Evolutionary conservation across 225 moss, liverwort and hornwort species (phyloP).

Genomic region (Physcomitrellopsis africana): DNA sequence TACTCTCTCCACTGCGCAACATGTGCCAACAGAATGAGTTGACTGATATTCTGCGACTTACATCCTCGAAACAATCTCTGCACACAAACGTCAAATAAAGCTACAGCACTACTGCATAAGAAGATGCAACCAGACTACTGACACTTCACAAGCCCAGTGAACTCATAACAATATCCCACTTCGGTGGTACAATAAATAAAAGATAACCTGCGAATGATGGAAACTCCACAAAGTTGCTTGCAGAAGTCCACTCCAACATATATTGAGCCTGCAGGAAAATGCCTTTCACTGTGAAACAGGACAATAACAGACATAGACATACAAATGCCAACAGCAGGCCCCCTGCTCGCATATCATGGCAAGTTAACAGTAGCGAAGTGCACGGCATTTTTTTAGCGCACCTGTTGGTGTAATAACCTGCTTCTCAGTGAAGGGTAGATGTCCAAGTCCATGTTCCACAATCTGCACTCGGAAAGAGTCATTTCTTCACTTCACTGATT

Average conservation of each 20-base stretch:
- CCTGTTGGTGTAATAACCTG: slow-evolving; percentile 92
- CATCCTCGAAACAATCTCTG: too few relatives aligned
- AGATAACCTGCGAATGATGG: slow-evolving; percentile 79
- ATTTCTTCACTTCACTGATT: background rate
- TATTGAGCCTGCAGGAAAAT: slow-evolving; percentile 54
- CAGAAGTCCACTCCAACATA: slow-evolving; percentile 98
- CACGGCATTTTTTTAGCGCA: slow-evolving; percentile 23
- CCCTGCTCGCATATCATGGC: background rate
- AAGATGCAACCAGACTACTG: slow-evolving; percentile 20
- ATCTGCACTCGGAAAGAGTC: slow-evolving; percentile 38
- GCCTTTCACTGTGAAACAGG: slow-evolving; percentile 14
- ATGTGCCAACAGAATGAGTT: slow-evolving; percentile 21
- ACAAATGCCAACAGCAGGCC: slow-evolving; percentile 2
- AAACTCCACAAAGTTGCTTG: slow-evolving; percentile 97
- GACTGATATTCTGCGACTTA: slow-evolving; percentile 8
- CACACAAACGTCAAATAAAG: too few relatives aligned
- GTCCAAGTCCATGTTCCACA: slow-evolving; percentile 95
- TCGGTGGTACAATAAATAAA: background rate
- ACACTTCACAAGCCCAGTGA: background rate
- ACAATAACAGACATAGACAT: slow-evolving; percentile 3
- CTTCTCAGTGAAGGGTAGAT: slow-evolving; percentile 94
- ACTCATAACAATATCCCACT: background rate
- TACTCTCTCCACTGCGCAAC: slow-evolving; percentile 83
- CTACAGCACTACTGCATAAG: too few relatives aligned
- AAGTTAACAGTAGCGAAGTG: too few relatives aligned